phyloP scores from a whole-genome alignment of 129 eudicot genomes.

The Glebionis coronaria region DNA sequence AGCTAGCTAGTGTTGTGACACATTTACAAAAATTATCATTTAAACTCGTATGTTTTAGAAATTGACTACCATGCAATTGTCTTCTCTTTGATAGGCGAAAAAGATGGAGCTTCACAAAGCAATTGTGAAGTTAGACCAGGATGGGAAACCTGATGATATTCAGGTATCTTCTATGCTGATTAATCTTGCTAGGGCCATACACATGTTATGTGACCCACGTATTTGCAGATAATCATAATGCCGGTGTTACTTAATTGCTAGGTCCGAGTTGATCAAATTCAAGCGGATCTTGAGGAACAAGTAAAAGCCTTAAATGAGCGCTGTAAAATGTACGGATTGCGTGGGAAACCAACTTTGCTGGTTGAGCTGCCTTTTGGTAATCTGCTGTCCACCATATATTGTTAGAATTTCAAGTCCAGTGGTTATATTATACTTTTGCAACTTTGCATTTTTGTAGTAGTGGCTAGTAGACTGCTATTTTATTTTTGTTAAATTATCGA shows the following conservation, averaged over 20 bases:
- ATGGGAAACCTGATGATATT: constrained; percentile 56
- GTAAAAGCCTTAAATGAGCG: constrained; percentile 75
- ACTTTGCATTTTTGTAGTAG: not conserved
- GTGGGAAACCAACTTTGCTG: constrained; percentile 74
- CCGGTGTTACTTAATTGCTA: constrained; percentile 10
- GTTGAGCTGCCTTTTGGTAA: constrained; percentile 97
- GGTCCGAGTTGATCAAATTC: constrained; percentile 64
- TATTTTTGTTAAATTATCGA: not conserved
- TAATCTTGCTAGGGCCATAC: not conserved
- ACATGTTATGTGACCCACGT: not conserved
- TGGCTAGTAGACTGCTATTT: constrained; percentile 2
- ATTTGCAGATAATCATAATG: not conserved
- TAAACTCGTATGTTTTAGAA: not conserved
- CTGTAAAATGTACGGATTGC: constrained; percentile 84
- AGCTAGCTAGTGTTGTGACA: not conserved
- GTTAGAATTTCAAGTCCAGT: constrained; percentile 2
- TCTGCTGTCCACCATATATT: constrained; percentile 1
- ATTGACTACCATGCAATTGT: not conserved
- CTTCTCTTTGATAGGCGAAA: constrained; percentile 53
- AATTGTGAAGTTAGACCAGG: constrained; percentile 80
- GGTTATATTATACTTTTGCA: not conserved
- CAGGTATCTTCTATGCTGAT: constrained; percentile 47
- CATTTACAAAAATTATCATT: not conserved
- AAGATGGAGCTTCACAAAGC: constrained; percentile 90
- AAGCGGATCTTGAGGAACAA: constrained; percentile 68